Evolutionary conservation across 192 early-diverging fungal species (phyloP).

Genomic region (Coemansia sp.): DNA sequence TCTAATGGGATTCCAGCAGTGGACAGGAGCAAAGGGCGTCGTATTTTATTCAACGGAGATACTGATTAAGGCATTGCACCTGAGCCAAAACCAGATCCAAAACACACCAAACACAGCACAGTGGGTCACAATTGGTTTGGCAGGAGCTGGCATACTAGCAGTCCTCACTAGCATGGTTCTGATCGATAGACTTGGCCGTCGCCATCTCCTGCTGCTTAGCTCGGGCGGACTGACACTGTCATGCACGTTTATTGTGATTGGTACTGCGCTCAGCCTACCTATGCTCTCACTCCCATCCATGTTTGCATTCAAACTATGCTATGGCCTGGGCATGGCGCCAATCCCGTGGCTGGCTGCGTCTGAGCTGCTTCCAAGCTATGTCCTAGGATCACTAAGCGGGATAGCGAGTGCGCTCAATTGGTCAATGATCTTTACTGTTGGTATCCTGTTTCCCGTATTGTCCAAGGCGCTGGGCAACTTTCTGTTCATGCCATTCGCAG

Average conservation of each 20-base stretch:
- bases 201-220: constrained; percentile 63
- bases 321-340: constrained; percentile 74
- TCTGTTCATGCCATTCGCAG: constrained; percentile 65
- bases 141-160: constrained; percentile 32
- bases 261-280: constrained; percentile 39
- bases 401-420: constrained; percentile 76
- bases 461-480: constrained; percentile 30
- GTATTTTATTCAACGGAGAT: constrained; percentile 84
- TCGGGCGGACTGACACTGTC: constrained; percentile 58
- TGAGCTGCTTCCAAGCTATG: constrained; percentile 75
- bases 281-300: constrained; percentile 57
- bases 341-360: constrained; percentile 81
- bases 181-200: constrained; percentile 73
- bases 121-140: constrained; percentile 45
- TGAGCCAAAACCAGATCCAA: constrained; percentile 41
- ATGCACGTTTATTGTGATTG: constrained; percentile 61
- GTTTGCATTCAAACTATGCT: constrained; percentile 67
- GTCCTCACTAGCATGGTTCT: constrained; percentile 43
- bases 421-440: constrained; percentile 60
- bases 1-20: constrained; percentile 76
- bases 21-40: constrained; percentile 79
- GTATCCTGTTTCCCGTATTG: constrained; percentile 56
- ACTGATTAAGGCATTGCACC: constrained; percentile 58
- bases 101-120: constrained; percentile 45
- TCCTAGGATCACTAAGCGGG: constrained; percentile 64